Evolutionary conservation across 768 basidiomycete species (phyloP), one percentile per base, ranked within the genome.

Genomic region (Macrocybe gigantea): DNA sequence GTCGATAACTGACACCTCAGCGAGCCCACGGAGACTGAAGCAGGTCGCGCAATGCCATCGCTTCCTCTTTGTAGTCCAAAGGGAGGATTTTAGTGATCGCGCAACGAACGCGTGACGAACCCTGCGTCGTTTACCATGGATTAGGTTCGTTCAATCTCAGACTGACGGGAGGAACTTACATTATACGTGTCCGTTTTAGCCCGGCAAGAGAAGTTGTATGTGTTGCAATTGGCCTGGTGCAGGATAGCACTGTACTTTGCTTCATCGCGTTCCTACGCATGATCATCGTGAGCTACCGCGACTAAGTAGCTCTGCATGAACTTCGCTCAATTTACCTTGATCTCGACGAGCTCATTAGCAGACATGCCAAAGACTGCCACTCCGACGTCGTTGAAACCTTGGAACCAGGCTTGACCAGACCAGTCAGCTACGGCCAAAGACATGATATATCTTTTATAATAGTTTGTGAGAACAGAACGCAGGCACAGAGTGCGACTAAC

Each of bases 341-440:
- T 72, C n/a, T 72, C 74, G 47, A 83, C 64, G 38, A 98, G 62
- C 10, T 93, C 84, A 56, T 93, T 80, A 8, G 91, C 95, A 32
- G 78, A 67, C 69, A 81, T 84, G 29, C 80, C 86, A 52, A 97
- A 83, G 11, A 99, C 66, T 4, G 71, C 68, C 45, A 81, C 64
- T 5, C 93, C 96, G 33, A 86, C 80, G 5, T 98, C 95, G 61
- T 99, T 95, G 74, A 99, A 99, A 3, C 88, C 92, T 53, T 90
- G 89, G 39, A 97, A 70, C 95, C 95, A 98, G 12, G 82, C 77
- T 64, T 94, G 90, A 14, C 82, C 84, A 12, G 91, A 88, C 69
- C 83, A 79, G 64, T 99, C 96, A n/a, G 90, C 79, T 2, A 92
- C 84, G 41, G 88, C 89, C 70, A 96, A 74, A 35, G 82, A 78